Base-by-base conservation (phyloP, 2,329 filamentous ascomycete species). In the Trichophaea hybrida region DNA sequence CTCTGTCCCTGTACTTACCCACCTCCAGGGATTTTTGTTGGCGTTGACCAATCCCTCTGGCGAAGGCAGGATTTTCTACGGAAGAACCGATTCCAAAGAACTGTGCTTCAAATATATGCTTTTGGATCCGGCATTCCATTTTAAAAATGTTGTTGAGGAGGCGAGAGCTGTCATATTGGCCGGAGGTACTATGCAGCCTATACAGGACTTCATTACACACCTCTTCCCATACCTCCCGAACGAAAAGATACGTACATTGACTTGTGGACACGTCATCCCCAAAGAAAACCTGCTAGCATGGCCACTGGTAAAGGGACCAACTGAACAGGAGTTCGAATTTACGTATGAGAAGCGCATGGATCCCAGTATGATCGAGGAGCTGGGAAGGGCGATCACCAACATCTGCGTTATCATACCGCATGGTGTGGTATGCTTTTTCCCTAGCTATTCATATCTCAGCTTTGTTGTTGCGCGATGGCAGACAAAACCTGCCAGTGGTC, bases 171-270 rank as follows among this genome's bases (percentile, higher is more conserved):
- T 98, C 2, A 85, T 98, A 46, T 76, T 98, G 2, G 93, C 90
- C 0, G 93, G 93, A 60, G 93, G 93, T 24, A 98, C 93, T 32
- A 97, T 98, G 93, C 94, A 93, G 1, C 93, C 93, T 0, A 94
- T 97, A 75, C 80, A 84, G 31, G 93, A 97, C 73, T 98, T 95
- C 72, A 83, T 80, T 38, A 79, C 85, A 3, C 87, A 96, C 68
- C 77, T 98, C 0, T 93, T 98, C 63, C 86, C 91, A 0, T 84
- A 86, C 53, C 72, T 95, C 0, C 70, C 79, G 0, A 66, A 77
- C 0, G 72, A 75, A 0, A 81, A 81, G 59, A 79, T 97, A 49
- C 83, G 79, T 7, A 95, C 87, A 0, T 79, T 96, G 34, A 96
- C 89, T 66, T 98, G 91, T 70, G 90, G 88, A 0, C 93, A 98